Conservation (phyloP, 352 stramenopile genomes). For the Pythium phragmitis region DNA sequence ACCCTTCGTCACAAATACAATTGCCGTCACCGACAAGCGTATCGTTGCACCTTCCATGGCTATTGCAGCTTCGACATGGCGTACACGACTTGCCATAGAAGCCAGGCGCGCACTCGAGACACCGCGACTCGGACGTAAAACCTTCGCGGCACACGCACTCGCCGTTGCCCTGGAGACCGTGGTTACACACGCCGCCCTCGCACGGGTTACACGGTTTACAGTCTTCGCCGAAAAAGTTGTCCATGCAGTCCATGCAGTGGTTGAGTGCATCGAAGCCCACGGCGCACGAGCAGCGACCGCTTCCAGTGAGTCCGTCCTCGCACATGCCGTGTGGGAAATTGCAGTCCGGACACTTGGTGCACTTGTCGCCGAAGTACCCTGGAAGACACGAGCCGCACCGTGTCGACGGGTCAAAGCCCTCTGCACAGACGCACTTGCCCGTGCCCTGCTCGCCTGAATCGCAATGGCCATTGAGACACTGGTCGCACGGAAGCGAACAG, state of each 20-base stretch:
- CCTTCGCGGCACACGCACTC: slow-evolving; percentile 80
- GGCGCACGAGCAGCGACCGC: slow-evolving; percentile 80
- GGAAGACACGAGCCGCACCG: slow-evolving; percentile 79
- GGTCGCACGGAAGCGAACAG: slow-evolving; percentile 60
- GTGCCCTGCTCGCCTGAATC: slow-evolving; percentile 57
- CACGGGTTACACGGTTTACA: slow-evolving; percentile 82
- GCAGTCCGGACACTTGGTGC: slow-evolving; percentile 71
- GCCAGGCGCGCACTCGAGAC: slow-evolving; percentile 63
- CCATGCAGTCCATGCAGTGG: slow-evolving; percentile 86
- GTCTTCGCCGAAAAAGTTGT: slow-evolving; percentile 68
- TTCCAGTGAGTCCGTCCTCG: slow-evolving; percentile 76
- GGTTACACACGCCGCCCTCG: slow-evolving; percentile 76
- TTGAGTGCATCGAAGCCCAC: slow-evolving; percentile 71
- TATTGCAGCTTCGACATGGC: slow-evolving; percentile 81
- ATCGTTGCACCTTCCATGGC: slow-evolving; percentile 79
- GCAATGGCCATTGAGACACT: slow-evolving; percentile 74
- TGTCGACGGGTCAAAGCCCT: slow-evolving; percentile 75
- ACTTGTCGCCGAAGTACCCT: slow-evolving; percentile 68
- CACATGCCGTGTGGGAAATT: slow-evolving; percentile 87
- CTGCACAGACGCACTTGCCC: slow-evolving; percentile 66
- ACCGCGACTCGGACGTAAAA: slow-evolving; percentile 70
- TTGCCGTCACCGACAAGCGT: slow-evolving; percentile 55
- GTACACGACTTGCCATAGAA: slow-evolving; percentile 82
- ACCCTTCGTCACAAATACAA: slow-evolving; percentile 86
- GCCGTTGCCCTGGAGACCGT: slow-evolving; percentile 72